Evolutionary conservation across 2,329 filamentous ascomycete species (phyloP), one percentile per base, ranked within the genome.

Genomic region (Huntiella bhutanensis): DNA sequence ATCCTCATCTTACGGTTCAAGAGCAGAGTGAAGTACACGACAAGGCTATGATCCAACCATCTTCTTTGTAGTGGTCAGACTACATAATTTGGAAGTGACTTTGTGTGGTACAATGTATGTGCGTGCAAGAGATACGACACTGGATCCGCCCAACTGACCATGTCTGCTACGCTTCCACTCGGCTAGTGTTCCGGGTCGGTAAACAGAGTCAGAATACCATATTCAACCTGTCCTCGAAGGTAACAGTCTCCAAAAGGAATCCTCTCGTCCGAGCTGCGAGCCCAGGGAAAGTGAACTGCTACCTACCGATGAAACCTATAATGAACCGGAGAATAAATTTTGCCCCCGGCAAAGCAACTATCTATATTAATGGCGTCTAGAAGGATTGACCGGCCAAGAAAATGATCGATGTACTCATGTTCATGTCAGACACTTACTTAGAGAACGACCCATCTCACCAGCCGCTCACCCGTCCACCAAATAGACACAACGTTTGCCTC

Each of bases 21-120:
- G 3, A 80, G 76, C 55, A 82, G 79, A 0, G 80, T 83, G 38
- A 83, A 83, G 57, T 78, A 83, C 56, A 68, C 82, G 51, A 77
- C 77, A 55, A 83, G 79, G 75, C 63, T 71, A 15, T 83, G 78
- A 78, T 79, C 80, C 0, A 69, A 71, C 49, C 83, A 79, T 53
- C 63, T 83, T 0, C 72, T 75, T 2, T 78, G 78, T 13, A 63
- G 77, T 43, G 74, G 73, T 2, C 58, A 68, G 52, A 63, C 68
- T 19, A 53, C 57, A 1, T 57, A 60, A 3, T 57, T 60, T 0
- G 62, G 62, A 48, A 73, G 68, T 43, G 70, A 69, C 17, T 65
- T 75, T 2, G 78, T 77, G 2, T 60, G 64, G 13, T 82, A 82
- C 56, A 82, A 83, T 54, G 68, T 71, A 51, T 56, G 62, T 56